phyloP scores from a whole-genome alignment of 305 asterid species.

The Nicotiana rustica region DNA sequence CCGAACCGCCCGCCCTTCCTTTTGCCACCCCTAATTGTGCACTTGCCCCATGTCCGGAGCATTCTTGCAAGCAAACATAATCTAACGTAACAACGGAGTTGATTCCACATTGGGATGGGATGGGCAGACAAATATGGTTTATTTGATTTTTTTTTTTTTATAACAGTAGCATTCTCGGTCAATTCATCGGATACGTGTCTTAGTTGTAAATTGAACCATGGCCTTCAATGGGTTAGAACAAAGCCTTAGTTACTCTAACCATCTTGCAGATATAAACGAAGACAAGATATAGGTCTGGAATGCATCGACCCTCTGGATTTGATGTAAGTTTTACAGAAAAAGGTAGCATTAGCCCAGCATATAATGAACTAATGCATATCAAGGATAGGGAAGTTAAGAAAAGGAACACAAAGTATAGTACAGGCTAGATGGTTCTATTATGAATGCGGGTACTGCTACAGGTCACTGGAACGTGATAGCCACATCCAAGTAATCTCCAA shows the following conservation, averaged over 20 bases:
- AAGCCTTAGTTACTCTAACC: neutral
- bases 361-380: neutral
- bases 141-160: no score
- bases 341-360: neutral
- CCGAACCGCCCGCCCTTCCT: no score
- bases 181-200: no score
- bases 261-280: neutral
- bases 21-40: no score
- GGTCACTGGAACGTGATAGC: slow-evolving; percentile 30
- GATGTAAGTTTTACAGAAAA: neutral
- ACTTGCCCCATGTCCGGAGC: no score
- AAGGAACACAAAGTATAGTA: neutral
- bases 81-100: no score
- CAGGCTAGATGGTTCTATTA: neutral
- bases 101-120: no score
- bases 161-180: no score
- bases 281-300: neutral
- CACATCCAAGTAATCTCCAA: slow-evolving; percentile 32
- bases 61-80: no score
- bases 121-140: no score
- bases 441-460: slow-evolving; percentile 38
- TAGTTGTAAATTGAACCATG: no score
- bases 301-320: neutral
- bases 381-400: neutral
- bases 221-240: no score